These are phyloP conservation scores for Chenopodium suecicum DNA, from an alignment of 148 eudicot species.

Conservation along the genomic window DNA sequence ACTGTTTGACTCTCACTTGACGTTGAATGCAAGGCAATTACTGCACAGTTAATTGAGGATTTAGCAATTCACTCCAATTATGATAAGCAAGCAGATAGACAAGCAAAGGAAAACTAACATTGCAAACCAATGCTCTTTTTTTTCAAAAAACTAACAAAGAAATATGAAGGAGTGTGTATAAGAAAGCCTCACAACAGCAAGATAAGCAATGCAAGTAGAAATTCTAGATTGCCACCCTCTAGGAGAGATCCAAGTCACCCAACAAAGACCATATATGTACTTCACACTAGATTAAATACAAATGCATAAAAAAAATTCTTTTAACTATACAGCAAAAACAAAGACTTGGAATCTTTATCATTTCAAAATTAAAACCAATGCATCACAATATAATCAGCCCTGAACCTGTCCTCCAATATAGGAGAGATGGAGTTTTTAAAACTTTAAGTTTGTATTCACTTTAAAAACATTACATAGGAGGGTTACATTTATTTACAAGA, in stretches of 20 bases:
- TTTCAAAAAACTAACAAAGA: too few relatives aligned
- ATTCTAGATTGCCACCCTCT: not conserved
- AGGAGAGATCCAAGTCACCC: not conserved
- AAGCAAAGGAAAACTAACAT: not conserved
- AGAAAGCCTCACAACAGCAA: too few relatives aligned
- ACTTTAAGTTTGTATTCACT: too few relatives aligned
- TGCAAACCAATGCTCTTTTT: not conserved
- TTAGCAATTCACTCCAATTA: not conserved
- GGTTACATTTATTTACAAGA: too few relatives aligned
- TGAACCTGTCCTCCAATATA: too few relatives aligned
- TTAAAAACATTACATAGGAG: too few relatives aligned
- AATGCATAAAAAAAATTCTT: not conserved
- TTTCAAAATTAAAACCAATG: not conserved
- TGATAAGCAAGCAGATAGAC: not conserved
- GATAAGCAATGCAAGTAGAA: not conserved
- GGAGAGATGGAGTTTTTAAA: too few relatives aligned
- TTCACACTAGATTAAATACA: not conserved
- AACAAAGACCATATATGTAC: not conserved
- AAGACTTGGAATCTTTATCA: not conserved
- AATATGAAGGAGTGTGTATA: too few relatives aligned
- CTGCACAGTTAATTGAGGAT: conserved; percentile 13
- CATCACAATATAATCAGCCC: not conserved
- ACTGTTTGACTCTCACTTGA: conserved; percentile 2
- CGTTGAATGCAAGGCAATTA: not conserved
- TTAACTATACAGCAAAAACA: not conserved